Evolutionary conservation across 176 grass and related monocot species (phyloP).

Genomic region (Phoenix dactylifera): DNA sequence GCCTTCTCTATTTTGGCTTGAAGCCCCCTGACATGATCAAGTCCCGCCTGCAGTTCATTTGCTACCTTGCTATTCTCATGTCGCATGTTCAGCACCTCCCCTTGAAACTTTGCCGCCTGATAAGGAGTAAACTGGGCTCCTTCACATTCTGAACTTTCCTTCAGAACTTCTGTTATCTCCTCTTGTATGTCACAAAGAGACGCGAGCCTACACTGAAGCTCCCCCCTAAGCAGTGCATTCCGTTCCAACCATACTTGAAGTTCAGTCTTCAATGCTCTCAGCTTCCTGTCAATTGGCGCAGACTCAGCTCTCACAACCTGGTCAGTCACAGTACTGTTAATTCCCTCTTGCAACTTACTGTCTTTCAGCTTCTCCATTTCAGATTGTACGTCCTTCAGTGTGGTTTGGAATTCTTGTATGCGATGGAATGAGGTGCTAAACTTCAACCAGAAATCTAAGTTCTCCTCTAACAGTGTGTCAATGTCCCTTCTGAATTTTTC

Average conservation of each 20-base stretch:
- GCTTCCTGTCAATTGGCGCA: constrained; percentile 24
- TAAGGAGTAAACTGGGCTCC: constrained; percentile 47
- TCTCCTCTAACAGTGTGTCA: constrained; percentile 76
- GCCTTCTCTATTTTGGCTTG: constrained; percentile 55
- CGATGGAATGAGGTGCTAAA: constrained; percentile 73
- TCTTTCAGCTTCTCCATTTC: constrained; percentile 26
- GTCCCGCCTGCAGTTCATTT: constrained; percentile 57
- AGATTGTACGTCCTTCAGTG: constrained; percentile 29
- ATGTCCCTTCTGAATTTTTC: constrained; percentile 62
- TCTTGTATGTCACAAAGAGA: constrained; percentile 62
- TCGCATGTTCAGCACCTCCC: constrained; percentile 85
- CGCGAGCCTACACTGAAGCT: constrained; percentile 51
- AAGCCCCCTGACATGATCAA: constrained; percentile 62
- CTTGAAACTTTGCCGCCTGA: constrained; percentile 82
- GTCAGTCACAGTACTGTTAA: not conserved
- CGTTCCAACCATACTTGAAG: constrained; percentile 91
- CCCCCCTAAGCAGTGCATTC: constrained; percentile 51
- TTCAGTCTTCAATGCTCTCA: constrained; percentile 74
- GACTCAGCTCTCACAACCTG: not conserved
- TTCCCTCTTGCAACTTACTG: not conserved
- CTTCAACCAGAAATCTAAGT: constrained; percentile 86
- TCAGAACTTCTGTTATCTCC: constrained; percentile 49
- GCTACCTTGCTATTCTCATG: constrained; percentile 78
- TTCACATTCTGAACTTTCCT: constrained; percentile 21
- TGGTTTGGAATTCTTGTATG: constrained; percentile 60